A percentile compares a stretch with the other conserved stretches of the same genome.
These are phyloP conservation scores for Penicillium sp. DNA, from an alignment of 2,329 filamentous ascomycete genomes.

Conservation along the genomic window DNA sequence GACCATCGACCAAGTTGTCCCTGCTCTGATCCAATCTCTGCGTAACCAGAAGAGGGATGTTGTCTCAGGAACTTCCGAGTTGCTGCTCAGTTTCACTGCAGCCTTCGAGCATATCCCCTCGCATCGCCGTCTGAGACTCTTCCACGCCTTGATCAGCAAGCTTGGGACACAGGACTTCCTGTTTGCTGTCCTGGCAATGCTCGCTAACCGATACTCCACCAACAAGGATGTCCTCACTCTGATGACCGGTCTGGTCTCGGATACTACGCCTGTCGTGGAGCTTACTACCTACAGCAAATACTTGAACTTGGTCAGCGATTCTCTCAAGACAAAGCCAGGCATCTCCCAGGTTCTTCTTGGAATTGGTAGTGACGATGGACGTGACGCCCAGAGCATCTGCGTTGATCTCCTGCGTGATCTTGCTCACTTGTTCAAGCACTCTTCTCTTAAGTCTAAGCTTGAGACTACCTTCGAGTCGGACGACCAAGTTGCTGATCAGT, in stretches of 20 bases:
- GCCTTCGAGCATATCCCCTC: slow-evolving; percentile 94
- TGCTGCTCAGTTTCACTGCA: slow-evolving; percentile 92
- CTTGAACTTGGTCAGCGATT: slow-evolving; percentile 70
- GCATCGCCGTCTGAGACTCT: slow-evolving; percentile 78
- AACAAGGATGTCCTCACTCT: slow-evolving; percentile 73
- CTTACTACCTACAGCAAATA: slow-evolving; percentile 72
- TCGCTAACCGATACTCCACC: slow-evolving; percentile 84
- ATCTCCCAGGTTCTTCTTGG: slow-evolving; percentile 72
- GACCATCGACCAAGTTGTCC: slow-evolving; percentile 91
- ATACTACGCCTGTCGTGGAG: slow-evolving; percentile 72
- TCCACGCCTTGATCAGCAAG: slow-evolving; percentile 79
- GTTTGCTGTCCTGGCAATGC: slow-evolving; percentile 81
- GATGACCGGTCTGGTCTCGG: slow-evolving; percentile 68
- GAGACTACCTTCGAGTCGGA: slow-evolving; percentile 36
- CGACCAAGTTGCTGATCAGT: slow-evolving; percentile 58
- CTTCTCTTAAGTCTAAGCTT: slow-evolving; percentile 43
- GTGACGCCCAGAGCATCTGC: slow-evolving; percentile 42
- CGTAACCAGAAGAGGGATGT: slow-evolving; percentile 73
- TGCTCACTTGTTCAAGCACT: slow-evolving; percentile 41
- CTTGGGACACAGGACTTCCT: slow-evolving; percentile 83
- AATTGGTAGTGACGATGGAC: slow-evolving; percentile 52
- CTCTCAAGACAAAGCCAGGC: slow-evolving; percentile 70
- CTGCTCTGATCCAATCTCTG: slow-evolving; percentile 81
- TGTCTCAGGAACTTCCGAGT: slow-evolving; percentile 78
- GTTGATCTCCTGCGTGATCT: slow-evolving; percentile 43